A percentile compares a stretch with the other conserved stretches of the same genome.
phyloP scores from a whole-genome alignment of 139 green algal species.

The Chlorella sp. region DNA sequence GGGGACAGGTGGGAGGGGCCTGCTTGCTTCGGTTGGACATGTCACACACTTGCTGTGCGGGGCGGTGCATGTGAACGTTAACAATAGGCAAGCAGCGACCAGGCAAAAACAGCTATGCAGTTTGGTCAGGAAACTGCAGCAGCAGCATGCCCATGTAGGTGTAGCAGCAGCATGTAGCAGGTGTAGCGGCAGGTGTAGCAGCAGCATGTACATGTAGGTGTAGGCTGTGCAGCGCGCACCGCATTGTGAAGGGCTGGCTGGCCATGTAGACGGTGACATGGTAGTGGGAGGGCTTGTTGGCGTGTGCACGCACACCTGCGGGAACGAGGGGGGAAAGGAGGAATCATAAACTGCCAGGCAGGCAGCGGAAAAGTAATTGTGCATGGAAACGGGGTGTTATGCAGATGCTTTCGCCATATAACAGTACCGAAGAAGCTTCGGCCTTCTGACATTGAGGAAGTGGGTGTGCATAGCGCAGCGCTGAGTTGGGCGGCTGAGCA shows the following conservation, averaged over 20 bases:
- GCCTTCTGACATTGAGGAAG: no score
- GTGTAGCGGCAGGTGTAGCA: not conserved
- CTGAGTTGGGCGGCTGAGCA: no score
- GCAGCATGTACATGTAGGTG: not conserved
- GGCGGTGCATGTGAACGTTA: no score
- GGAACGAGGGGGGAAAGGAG: not conserved
- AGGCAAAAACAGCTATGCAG: not conserved
- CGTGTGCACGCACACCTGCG: slow-evolving; percentile 42
- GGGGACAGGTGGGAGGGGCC: no score
- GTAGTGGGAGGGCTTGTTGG: slow-evolving; percentile 44
- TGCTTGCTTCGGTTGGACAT: not conserved
- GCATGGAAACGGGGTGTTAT: not conserved
- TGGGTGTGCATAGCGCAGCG: no score
- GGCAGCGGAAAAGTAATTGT: no score
- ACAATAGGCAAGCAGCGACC: not conserved
- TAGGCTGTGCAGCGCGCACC: not conserved
- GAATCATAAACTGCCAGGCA: no score
- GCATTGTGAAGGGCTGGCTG: slow-evolving; percentile 45
- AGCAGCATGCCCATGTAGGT: not conserved
- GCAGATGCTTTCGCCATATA: no score
- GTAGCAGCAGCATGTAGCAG: not conserved
- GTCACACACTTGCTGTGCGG: not conserved
- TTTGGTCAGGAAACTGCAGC: not conserved
- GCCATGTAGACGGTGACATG: slow-evolving; percentile 63
- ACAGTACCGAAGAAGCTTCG: no score